Base-by-base conservation (phyloP, 371 early-diverging fungal species). In the Rhizopus delemar region DNA sequence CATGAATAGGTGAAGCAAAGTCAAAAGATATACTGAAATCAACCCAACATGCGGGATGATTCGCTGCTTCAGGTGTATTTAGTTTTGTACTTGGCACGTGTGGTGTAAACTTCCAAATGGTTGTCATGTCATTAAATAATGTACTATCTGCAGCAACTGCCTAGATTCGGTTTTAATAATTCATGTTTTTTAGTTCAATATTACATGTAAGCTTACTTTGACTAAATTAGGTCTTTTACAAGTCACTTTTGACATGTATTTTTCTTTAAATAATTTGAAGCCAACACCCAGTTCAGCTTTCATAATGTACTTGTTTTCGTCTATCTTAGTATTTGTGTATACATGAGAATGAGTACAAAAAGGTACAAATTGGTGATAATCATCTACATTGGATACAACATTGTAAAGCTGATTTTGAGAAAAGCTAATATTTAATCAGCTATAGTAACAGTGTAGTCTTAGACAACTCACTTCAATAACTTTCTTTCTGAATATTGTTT, bases 21-120 rank as follows among this genome's bases (percentile, higher is more conserved):
- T 92, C 89, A 70, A 92, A 93, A n/a, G 74, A 65, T 36, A 93
- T 86, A 38, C 76, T 60, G 66, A 91, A 91, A 62, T 90, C 89
- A 2, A 92, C 82, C 63, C 68, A 70, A 64, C 88, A 88, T 9
- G 78, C 66, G 0, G 86, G 83, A 48, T 80, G 81, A 41, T 81
- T 70, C 5, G 62, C 60, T 41, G 71, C 78, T 34, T 59, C 72
- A 60, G 66, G 68, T 16, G 51, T 60, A 29, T 53, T 69, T 3
- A 70, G 58, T 22, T 69, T 59, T 13, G 73, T 55, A 4, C 57
- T 54, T 16, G 75, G 70, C 7, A 75, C 38, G 45, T 77, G 72
- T 32, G 89, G 89, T 0, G 80, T 72, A 53, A 92, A 88, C 15
- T 66, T 65, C 92, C 92, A 92, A 16, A 78, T 82, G 1, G 87